A percentile compares a stretch with the other conserved stretches of the same genome.
These are phyloP conservation scores for Lippia alba DNA, from an alignment of 305 asterid genomes.

Conservation along the genomic window DNA sequence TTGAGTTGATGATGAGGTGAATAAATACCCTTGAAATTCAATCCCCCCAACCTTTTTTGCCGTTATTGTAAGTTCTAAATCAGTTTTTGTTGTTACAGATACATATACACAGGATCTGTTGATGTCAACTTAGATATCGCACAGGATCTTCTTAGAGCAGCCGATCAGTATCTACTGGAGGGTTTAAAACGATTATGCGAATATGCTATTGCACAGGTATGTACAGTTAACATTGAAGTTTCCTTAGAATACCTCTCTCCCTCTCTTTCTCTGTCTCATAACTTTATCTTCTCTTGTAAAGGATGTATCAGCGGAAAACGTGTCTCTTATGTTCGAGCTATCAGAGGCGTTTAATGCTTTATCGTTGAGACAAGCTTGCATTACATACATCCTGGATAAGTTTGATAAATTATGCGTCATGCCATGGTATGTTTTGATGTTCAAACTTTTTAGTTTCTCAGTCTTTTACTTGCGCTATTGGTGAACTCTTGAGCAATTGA, in stretches of 20 bases:
- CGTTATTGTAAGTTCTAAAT: constrained; percentile 7
- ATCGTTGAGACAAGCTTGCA: constrained; percentile 82
- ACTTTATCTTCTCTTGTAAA: constrained; percentile 39
- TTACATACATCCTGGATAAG: constrained; percentile 81
- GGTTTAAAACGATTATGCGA: constrained; percentile 96
- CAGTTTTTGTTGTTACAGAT: constrained; percentile 52
- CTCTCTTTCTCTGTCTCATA: constrained; percentile 38
- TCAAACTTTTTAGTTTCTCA: neutral
- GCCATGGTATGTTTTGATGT: constrained; percentile 64
- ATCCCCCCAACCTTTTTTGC: neutral
- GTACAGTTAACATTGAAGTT: neutral
- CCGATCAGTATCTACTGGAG: constrained; percentile 96
- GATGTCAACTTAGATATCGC: constrained; percentile 83
- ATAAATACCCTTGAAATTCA: neutral
- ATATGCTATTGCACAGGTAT: constrained; percentile 91
- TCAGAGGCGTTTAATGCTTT: constrained; percentile 91
- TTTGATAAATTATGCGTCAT: constrained; percentile 61
- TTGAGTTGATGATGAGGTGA: constrained; percentile 99
- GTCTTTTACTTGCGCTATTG: neutral
- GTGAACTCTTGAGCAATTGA: neutral
- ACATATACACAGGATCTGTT: constrained; percentile 92
- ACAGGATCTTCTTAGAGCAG: constrained; percentile 95
- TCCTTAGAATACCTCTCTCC: neutral
- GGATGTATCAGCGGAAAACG: constrained; percentile 89
- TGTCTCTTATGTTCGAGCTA: constrained; percentile 86